Percentiles rank a stretch among this genome's conserved stretches.
phyloP scores from a whole-genome alignment of 108 stramenopile species.

The Parmales sp. region DNA sequence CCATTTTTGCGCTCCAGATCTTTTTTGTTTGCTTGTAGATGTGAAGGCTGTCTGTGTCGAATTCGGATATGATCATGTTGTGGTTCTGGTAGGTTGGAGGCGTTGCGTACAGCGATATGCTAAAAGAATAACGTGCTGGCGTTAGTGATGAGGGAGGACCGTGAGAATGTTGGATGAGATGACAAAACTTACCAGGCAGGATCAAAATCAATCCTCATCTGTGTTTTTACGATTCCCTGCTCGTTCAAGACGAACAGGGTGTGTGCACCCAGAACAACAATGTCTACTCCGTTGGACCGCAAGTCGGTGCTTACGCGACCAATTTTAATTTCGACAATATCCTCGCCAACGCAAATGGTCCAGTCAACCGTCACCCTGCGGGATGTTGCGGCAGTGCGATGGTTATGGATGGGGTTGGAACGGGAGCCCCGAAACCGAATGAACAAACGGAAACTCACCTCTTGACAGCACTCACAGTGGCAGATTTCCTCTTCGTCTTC shows the following conservation, averaged over 20 bases:
- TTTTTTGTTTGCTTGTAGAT: neutral
- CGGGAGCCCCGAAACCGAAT: too few species aligned
- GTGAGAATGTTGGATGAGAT: too few species aligned
- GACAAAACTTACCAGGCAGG: too few species aligned
- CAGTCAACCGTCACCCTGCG: neutral
- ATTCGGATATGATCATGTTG: neutral
- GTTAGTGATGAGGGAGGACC: too few species aligned
- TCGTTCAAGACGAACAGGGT: neutral
- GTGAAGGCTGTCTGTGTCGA: neutral
- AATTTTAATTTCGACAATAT: neutral
- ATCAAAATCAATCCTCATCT: too few species aligned
- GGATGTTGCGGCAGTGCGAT: neutral
- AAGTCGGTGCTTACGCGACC: neutral
- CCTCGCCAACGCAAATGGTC: neutral
- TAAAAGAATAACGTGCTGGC: neutral
- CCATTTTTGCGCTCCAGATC: neutral
- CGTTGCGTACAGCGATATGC: neutral
- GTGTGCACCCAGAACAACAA: neutral
- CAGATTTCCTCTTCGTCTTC: neutral
- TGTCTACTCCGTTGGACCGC: neutral
- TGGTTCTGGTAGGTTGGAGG: neutral
- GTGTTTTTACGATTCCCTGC: too few species aligned
- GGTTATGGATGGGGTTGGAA: too few species aligned
- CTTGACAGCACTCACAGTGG: neutral
- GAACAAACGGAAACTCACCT: too few species aligned